Percentiles rank a stretch among this genome's conserved stretches.
Evolutionary conservation across 306 rosid genomes (phyloP).

Genomic region (Lithocarpus polystachyus): DNA sequence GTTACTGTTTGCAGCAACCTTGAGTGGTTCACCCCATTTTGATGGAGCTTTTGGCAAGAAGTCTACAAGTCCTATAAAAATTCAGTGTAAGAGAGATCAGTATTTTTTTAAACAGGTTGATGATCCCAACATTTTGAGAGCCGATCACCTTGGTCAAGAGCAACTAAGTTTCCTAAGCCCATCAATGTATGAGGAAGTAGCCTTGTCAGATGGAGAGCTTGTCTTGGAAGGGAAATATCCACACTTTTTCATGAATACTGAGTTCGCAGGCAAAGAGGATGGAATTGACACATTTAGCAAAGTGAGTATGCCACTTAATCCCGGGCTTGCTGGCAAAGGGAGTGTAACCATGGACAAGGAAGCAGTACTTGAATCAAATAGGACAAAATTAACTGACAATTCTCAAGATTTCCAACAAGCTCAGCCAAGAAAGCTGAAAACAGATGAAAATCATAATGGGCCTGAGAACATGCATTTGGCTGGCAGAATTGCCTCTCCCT

Average conservation of each 20-base stretch:
- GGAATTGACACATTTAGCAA: neutral
- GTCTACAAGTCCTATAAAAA: neutral
- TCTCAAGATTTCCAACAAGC: neutral
- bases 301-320: no score
- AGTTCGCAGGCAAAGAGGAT: neutral
- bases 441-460: neutral
- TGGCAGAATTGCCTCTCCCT: neutral
- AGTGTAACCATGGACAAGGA: neutral
- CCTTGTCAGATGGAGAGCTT: neutral
- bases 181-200: neutral
- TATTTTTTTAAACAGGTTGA: neutral
- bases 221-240: neutral
- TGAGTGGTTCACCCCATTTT: neutral
- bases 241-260: neutral
- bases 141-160: neutral
- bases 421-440: neutral
- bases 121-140: neutral
- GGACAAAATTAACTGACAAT: no score
- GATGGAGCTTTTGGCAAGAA: neutral
- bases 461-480: neutral
- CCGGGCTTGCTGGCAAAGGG: neutral
- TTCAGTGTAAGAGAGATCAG: neutral
- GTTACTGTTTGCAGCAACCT: neutral
- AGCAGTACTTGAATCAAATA: neutral
- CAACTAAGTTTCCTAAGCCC: neutral